Percentiles rank a stretch among this genome's conserved stretches.
phyloP scores from a whole-genome alignment of 164 flowering plant genomes.

The Saururus chinensis region DNA sequence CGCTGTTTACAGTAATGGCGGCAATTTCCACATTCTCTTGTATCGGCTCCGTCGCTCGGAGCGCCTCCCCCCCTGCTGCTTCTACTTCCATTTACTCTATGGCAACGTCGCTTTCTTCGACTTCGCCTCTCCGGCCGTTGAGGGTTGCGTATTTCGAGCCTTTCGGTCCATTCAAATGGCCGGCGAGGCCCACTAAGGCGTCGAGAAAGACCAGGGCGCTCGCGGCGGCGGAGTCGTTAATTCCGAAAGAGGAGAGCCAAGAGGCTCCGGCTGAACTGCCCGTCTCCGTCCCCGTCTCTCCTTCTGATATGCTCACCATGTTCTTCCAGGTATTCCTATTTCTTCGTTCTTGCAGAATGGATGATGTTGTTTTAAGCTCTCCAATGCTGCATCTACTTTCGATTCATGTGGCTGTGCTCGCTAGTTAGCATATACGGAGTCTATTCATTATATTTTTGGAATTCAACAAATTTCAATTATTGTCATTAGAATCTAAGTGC shows the following conservation, averaged over 20 bases:
- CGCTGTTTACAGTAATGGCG: conserved; percentile 22
- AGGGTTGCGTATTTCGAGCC: conserved; percentile 2
- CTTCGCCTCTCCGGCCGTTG: conserved; percentile 6
- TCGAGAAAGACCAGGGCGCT: conserved; percentile 15
- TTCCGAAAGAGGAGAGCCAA: conserved; percentile 13
- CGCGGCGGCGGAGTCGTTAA: conserved; percentile 23
- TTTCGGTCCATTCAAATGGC: neutral
- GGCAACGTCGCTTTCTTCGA: neutral
- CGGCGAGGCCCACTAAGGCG: conserved; percentile 2
- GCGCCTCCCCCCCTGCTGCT: neutral
- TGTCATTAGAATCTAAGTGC: too few species aligned
- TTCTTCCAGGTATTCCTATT: conserved; percentile 49
- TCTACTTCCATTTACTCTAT: conserved; percentile 1
- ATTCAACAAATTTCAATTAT: too few species aligned
- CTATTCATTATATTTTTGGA: too few species aligned
- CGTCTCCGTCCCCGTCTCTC: conserved; percentile 74
- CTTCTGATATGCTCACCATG: conserved; percentile 81
- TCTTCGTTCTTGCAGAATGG: neutral
- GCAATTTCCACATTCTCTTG: conserved; percentile 24
- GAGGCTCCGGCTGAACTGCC: conserved; percentile 26
- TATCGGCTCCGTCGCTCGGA: conserved; percentile 8
- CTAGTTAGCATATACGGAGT: too few species aligned
- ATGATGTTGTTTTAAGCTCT: too few species aligned
- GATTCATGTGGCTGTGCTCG: too few species aligned
- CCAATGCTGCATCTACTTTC: too few species aligned